A percentile compares a stretch with the other conserved stretches of the same genome.
phyloP scores from a whole-genome alignment of 2,329 filamentous ascomycete genomes.

The Talaromyces albobiverticillius region DNA sequence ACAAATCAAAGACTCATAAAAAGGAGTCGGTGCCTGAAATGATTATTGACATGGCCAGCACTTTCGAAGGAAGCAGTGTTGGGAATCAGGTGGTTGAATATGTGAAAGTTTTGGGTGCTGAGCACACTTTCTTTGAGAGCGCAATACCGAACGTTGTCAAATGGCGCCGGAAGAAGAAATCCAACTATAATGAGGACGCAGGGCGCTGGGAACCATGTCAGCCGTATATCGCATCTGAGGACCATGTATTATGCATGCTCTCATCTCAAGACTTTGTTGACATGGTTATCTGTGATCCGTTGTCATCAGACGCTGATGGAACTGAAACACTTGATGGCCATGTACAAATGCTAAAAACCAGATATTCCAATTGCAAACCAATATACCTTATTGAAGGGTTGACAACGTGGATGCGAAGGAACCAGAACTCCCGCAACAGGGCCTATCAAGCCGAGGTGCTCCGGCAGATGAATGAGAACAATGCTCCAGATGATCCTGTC shows the following conservation, averaged over 20 bases:
- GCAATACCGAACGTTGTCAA: slow-evolving; percentile 54
- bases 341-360: slow-evolving; percentile 53
- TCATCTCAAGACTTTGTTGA: slow-evolving; percentile 64
- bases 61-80: slow-evolving; percentile 48
- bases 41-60: slow-evolving; percentile 67
- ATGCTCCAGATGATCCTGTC: slow-evolving; percentile 27
- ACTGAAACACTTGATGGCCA: slow-evolving; percentile 57
- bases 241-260: slow-evolving; percentile 62
- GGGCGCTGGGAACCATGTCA: slow-evolving; percentile 64
- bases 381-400: slow-evolving; percentile 75
- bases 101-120: slow-evolving; percentile 41
- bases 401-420: slow-evolving; percentile 64
- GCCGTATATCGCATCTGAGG: slow-evolving; percentile 51
- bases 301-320: slow-evolving; percentile 28
- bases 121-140: slow-evolving; percentile 38
- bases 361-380: slow-evolving; percentile 53
- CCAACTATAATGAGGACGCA: slow-evolving; percentile 58
- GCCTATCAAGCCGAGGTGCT: slow-evolving; percentile 66
- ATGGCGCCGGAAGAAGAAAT: slow-evolving; percentile 68
- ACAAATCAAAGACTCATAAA: slow-evolving; percentile 70
- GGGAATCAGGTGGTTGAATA: slow-evolving; percentile 43
- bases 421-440: slow-evolving; percentile 63
- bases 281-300: slow-evolving; percentile 47
- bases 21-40: slow-evolving; percentile 72
- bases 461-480: slow-evolving; percentile 40